Evolutionary conservation across 371 early-diverging fungal species (phyloP), one percentile per base, ranked within the genome.

Genomic region (Fennellomyces sp.): DNA sequence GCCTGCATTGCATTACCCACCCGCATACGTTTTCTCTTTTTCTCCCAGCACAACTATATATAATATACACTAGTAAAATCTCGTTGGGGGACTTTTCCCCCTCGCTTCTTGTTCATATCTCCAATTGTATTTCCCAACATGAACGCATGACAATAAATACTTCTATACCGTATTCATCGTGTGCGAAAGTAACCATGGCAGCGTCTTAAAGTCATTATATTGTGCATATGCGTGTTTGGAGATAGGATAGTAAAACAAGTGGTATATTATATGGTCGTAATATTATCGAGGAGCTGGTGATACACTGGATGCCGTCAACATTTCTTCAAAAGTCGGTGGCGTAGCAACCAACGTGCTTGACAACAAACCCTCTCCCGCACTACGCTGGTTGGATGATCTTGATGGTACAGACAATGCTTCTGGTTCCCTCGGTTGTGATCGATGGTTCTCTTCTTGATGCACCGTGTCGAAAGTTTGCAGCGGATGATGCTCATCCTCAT

Each of bases 321-420:
- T 54, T 12, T 52, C 61, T 7, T 60, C 65, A 36, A 63, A 56
- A 11, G 66, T 56, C n/a, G 72, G 65, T 17, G 74, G 74, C 28
- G 74, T 68, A 23, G 66, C 75, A 23, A 74, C 66, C 19, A 74
- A 56, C 5, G 75, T 74, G n/a, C 64, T 55, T 33, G 71, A 61
- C n/a, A 74, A 60, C 33, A 63, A 60, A 31, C 58, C 69, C 23
- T 73, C 69, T 8, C 57, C 53, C 13, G 13, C 29, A 8, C 11
- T 2, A 17, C 19, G 52, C 5, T 27, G 29, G 6, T 17, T 8
- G 2, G 17, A 2, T 52, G 33, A 8, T 52, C 31, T 17, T 3
- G 33, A 8, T 19, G 33, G 21, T 23, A 21, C 1, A 10, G 45
- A 45, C 23, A 45, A 45, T 45, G 26, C n/a, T 1, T 27, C 15